Evolutionary conservation across 306 rosid species (phyloP), one percentile per base, ranked within the genome.

Genomic region (Corylus heterophylla): DNA sequence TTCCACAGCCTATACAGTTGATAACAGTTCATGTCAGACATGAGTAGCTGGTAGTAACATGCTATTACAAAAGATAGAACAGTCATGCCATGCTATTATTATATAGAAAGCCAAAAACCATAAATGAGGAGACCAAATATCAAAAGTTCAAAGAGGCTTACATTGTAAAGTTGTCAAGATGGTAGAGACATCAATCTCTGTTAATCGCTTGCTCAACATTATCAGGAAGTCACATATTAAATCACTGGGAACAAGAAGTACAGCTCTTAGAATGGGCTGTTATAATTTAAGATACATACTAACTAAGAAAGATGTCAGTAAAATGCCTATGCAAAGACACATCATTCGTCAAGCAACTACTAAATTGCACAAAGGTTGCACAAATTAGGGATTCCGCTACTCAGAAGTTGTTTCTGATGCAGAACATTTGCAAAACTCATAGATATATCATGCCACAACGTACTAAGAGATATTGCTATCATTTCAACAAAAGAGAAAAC

Each of bases 111-210:
- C 73, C 68, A 81, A 74, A 74, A 74, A 69, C 54, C 39, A 78
- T 44, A 54, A 17, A 18, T 68, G 14, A 27, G 8, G 42, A 68
- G 25, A 68, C 22, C 42, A 25, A 35, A 78, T 54, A 58, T 76
- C 35, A 74, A 35, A 69, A 74, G 44, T 69, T 37, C 48, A 48
- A 69, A 69, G 59, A 66, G 13, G 22, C 97, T 92, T 89, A 94
- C 98, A 85, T 77, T 94, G 91, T 72, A 92, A 82, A 78, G 91
- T 74, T 49, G 91, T 83, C 86, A 89, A 86, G 82, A 94, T 94
- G 83, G 89, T 89, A 71, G 97, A 90, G 81, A 94, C 97, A 71
- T 94, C 98, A 39, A 85, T 70, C 89, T 92, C 98, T 4, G 86
- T 81, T 76, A 94, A 81, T 56, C 84, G 81, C 89, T 92, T 88